Base-by-base conservation (phyloP, 2,329 filamentous ascomycete genomes). In the Macrophomina phaseolina region DNA sequence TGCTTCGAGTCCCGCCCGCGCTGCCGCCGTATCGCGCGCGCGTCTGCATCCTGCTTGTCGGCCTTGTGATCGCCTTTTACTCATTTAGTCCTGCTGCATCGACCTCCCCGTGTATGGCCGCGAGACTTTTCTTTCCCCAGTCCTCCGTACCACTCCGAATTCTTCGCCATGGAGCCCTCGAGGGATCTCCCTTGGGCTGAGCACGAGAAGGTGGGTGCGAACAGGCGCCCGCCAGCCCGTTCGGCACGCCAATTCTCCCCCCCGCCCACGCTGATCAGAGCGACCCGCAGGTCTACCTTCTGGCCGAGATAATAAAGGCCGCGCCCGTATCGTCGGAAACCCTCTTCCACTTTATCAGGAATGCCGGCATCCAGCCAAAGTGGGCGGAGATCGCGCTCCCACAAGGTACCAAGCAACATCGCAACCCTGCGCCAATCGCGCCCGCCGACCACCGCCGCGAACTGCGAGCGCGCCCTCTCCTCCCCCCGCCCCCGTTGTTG, bases 251-350 rank as follows among this genome's bases (percentile, higher is more conserved):
- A 23, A 32, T 56, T 32, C 48, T 36, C 51, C 45, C 53, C 49
- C 45, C 62, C 65, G 52, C 68, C 49, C 67, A 64, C 30, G 58
- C 58, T 62, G 45, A 62, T 49, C 46, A 46, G 14, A 28, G 53
- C 63, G 18, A 46, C 38, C 64, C 71, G 56, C 68, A 73, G 75
- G 71, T 78, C 68, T 80, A 81, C 71, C 74, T 86, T 66, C 79
- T 86, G 69, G 81, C 83, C 71, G 84, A 86, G 73, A 81, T 84
- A 69, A 77, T 86, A 70, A 86, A 84, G 73, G 77, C 77, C 49
- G 78, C 80, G 66, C 75, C 77, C 51, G 76, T 84, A 65, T 76
- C 80, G 49, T 79, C 81, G 56, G 76, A 78, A 69, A 74, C 77
- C 52, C 75, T 84, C 66, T 77, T 81, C 69, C 74, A 79, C 66